phyloP scores from a whole-genome alignment of 768 basidiomycete species.

The Cubamyces lactineus region DNA sequence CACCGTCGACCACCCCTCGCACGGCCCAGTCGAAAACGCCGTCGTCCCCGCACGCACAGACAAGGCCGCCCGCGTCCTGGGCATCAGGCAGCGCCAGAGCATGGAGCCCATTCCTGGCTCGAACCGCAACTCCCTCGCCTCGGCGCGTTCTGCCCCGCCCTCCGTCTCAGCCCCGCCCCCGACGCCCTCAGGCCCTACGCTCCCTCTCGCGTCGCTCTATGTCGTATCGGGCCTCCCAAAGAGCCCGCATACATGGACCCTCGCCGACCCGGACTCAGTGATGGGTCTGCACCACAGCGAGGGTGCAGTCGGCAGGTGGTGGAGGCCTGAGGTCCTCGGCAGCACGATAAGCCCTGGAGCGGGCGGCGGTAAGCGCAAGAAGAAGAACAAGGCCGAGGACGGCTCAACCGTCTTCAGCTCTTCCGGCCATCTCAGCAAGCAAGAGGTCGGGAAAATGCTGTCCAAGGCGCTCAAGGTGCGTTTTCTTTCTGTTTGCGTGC shows the following conservation, averaged over 20 bases:
- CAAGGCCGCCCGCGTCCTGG: constrained; percentile 79
- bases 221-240: constrained; percentile 90
- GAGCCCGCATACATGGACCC: constrained; percentile 87
- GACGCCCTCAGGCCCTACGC: constrained; percentile 64
- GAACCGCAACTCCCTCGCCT: constrained; percentile 75
- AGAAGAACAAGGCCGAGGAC: constrained; percentile 64
- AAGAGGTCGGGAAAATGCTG: constrained; percentile 88
- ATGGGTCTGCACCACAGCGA: constrained; percentile 81
- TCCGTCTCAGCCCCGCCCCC: constrained; percentile 54
- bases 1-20: constrained; percentile 44
- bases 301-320: constrained; percentile 86
- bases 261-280: constrained; percentile 83
- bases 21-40: constrained; percentile 32
- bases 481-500: neutral
- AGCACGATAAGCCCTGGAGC: constrained; percentile 85
- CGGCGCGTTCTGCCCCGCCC: constrained; percentile 60
- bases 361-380: constrained; percentile 54
- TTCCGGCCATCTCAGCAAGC: constrained; percentile 79
- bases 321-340: constrained; percentile 90
- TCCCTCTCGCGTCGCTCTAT: constrained; percentile 82
- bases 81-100: constrained; percentile 70
- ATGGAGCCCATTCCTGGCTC: constrained; percentile 88
- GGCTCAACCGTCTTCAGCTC: constrained; percentile 69
- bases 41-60: constrained; percentile 53
- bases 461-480: constrained; percentile 87